Evolutionary conservation across 1,284 basidiomycete species (phyloP), one percentile per base, ranked within the genome.

Genomic region (Sanguinoderma infundibulare): DNA sequence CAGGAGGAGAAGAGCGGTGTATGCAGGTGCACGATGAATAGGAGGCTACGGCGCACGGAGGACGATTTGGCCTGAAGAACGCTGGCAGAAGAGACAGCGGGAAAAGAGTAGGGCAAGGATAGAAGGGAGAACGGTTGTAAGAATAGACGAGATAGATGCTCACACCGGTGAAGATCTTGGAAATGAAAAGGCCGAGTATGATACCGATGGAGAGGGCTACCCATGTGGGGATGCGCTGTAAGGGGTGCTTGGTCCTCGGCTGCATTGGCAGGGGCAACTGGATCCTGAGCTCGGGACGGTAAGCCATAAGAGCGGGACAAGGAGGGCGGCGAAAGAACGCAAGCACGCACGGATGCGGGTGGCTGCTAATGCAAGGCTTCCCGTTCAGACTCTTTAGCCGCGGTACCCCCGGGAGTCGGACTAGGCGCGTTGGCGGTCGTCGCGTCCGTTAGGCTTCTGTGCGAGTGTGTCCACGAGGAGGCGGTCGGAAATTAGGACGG

Each of bases 141-240:
- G 3, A 28, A 5, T 46, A 20, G 24, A 46, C 7, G 10, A 28
- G 42, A 8, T 4, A 24, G 42, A 2, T 17, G 69, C 70, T 73
- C 64, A 72, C 72, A 36, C 70, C 60, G 1, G 74, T 69, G 63
- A 89, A 71, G 5, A 85, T 65, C 38, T 83, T 79, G 15, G 89
- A 83, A 53, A 92, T 75, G 49, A 89, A 65, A 49, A 91, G 75
- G n/a, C 91, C 91, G 47, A 89, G 74, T 47, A 89, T 68, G 24
- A 93, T 74, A 52, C 91, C 91, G 62, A 92, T 72, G 50, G 82
- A 74, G 44, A 93, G 72, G 5, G 86, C 87, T 32, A 87, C 66
- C 73, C 72, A 75, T 65, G 74, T 73, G n/a, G 74, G 74, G 34
- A 75, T 63, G 28, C 70, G 65, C 44, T 66, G 62, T 28, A 75